Evolutionary conservation across 495 filamentous ascomycete species (phyloP), one percentile per base, ranked within the genome.

Genomic region (Penicillium steckii): DNA sequence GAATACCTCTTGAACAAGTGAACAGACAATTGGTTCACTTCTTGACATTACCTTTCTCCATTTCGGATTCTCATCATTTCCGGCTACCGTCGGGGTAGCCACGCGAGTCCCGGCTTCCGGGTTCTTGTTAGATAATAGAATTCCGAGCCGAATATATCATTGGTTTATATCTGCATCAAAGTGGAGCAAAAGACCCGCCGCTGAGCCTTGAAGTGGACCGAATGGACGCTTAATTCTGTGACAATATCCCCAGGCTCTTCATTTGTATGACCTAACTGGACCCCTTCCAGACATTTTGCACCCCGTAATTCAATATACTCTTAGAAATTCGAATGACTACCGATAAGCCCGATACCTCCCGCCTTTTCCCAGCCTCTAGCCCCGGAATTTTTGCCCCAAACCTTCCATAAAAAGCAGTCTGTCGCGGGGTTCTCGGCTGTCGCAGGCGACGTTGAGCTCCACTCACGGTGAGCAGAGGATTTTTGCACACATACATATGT

Each of bases 71-170:
- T 53, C 42, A 35, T 46, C 35, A 23, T 47, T 17, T 41, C 45
- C 61, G 61, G 61, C 48, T 64, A 64, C 38, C 29, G 4, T 50
- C 61, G 61, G 56, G 38, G 37, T 33, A 48, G 23, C 46, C 25
- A 47, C 21, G 26, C 30, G 48, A 42, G 37, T 24, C 47, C 37
- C 48, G 51, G 15, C 32, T 61, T 64, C 44, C 45, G 51, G 15
- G 40, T 61, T 64, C 44, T 46, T 55, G 35, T 64, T 64, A 57
- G 33, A 27, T 64, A 64, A 64, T 64, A 51, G 48, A 46, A 44
- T 21, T 19, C 48, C 35, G 25, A 30, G n/a, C 54, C 56, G 57
- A 64, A 2, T 0, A 2, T 1, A 0, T 56, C 5, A 53, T 58
- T 64, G 54, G 61, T n/a, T 0, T 0, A 1, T 3, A 4, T 0